phyloP scores from a whole-genome alignment of 306 rosid species.

The Hippophae tibetana region DNA sequence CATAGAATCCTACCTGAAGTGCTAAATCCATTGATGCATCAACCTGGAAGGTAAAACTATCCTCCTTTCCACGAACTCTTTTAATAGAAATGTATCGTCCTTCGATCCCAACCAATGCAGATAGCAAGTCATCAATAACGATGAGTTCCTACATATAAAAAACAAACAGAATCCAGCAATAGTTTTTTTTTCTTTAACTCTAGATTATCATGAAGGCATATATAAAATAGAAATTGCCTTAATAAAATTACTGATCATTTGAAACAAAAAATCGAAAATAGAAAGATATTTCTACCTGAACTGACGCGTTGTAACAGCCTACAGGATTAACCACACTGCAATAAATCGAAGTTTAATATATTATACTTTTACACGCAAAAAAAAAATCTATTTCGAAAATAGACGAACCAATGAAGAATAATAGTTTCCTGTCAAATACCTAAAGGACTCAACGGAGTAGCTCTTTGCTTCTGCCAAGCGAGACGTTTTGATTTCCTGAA shows the following conservation, averaged over 20 bases:
- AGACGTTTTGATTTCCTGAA: constrained; percentile 34
- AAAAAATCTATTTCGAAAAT: not conserved
- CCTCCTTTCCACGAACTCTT: constrained; percentile 51
- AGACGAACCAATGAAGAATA: not conserved
- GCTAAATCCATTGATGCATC: constrained; percentile 95
- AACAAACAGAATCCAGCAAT: not conserved
- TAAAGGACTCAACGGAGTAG: constrained; percentile 24
- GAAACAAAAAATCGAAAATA: not conserved
- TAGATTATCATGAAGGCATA: not conserved
- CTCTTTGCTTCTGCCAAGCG: constrained; percentile 35
- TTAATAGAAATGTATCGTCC: constrained; percentile 78
- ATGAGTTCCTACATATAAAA: constrained; percentile 65
- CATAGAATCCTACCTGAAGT: constrained; percentile 57
- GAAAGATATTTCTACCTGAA: constrained; percentile 47
- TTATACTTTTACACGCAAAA: too few species aligned
- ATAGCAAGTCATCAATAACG: constrained; percentile 81
- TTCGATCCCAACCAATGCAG: constrained; percentile 78
- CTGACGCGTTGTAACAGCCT: constrained; percentile 65
- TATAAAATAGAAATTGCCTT: not conserved
- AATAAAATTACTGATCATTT: too few species aligned
- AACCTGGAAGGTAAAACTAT: constrained; percentile 42
- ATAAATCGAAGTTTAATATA: not conserved
- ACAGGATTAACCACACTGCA: constrained; percentile 41
- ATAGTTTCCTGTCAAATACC: constrained; percentile 14
- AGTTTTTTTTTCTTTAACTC: not conserved